Evolutionary conservation across 2,329 filamentous ascomycete species (phyloP).

Genomic region (Epichloe sylvatica): DNA sequence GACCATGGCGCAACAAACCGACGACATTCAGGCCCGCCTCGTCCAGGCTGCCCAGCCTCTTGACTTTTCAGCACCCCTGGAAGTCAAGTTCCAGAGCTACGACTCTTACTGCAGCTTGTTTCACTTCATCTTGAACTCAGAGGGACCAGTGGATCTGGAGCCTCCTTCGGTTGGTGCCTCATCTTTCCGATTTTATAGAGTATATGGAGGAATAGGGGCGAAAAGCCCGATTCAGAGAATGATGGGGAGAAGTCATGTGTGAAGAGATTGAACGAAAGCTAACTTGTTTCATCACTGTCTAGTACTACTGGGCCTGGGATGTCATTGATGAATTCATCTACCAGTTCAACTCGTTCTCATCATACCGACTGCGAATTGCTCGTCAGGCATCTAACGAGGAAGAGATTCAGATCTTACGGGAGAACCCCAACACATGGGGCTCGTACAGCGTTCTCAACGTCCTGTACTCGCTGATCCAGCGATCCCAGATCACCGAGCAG

Average conservation of each 20-base stretch:
- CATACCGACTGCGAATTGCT: conserved; percentile 85
- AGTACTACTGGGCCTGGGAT: conserved; percentile 99
- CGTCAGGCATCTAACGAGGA: conserved; percentile 74
- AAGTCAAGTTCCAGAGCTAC: conserved; percentile 97
- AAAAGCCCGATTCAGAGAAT: not conserved
- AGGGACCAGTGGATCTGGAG: conserved; percentile 95
- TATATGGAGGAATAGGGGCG: not conserved
- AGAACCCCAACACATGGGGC: conserved; percentile 98
- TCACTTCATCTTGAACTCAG: conserved; percentile 98
- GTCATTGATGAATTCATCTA: conserved; percentile 99
- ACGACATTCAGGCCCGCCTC: conserved; percentile 88
- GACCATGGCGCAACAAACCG: conserved; percentile 58
- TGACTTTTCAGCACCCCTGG: conserved; percentile 88
- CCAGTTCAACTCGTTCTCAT: conserved; percentile 99
- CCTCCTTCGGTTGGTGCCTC: conserved; percentile 66
- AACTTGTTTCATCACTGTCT: conserved; percentile 6
- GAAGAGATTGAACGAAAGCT: conserved; percentile 4
- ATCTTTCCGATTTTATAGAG: not conserved
- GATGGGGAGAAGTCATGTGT: not conserved
- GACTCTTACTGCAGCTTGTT: conserved; percentile 99
- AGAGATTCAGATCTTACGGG: conserved; percentile 78
- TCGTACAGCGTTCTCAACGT: conserved; percentile 99
- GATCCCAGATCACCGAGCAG: conserved; percentile 97
- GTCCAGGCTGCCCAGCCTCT: conserved; percentile 85
- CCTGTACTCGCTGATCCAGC: conserved; percentile 95